phyloP scores from a whole-genome alignment of 2,329 filamentous ascomycete genomes.

The Xylariaceae sp. region DNA sequence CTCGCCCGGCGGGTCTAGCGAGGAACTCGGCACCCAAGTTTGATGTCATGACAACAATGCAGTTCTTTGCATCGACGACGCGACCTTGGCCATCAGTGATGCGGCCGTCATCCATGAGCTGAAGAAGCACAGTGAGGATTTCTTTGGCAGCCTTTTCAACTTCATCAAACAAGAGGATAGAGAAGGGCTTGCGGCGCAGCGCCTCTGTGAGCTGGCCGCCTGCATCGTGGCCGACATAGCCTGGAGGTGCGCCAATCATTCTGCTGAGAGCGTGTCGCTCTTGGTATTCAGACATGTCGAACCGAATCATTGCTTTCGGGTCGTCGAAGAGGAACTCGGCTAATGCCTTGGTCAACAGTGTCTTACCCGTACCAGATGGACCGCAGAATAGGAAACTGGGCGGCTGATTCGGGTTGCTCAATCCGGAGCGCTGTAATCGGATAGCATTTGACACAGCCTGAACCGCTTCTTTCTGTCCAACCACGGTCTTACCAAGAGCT shows the following conservation, averaged over 20 bases:
- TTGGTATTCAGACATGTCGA: conserved; percentile 99
- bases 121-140: conserved; percentile 91
- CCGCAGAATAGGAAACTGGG: conserved; percentile 99
- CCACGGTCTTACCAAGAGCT: conserved; percentile 75
- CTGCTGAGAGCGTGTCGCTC: conserved; percentile 91
- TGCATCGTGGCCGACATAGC: conserved; percentile 94
- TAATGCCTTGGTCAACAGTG: conserved; percentile 90
- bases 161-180: conserved; percentile 95
- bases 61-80: conserved; percentile 92
- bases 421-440: conserved; percentile 86
- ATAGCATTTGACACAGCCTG: conserved; percentile 93
- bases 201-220: conserved; percentile 95
- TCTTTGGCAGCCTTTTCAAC: conserved; percentile 99
- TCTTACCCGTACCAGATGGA: conserved; percentile 97
- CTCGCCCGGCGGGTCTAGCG: conserved; percentile 69
- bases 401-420: conserved; percentile 92
- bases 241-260: conserved; percentile 96
- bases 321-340: conserved; percentile 99
- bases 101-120: conserved; percentile 98
- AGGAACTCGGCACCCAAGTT: conserved; percentile 95
- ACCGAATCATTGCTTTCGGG: conserved; percentile 93
- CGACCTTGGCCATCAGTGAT: conserved; percentile 98
- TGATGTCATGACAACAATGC: conserved; percentile 98
- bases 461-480: conserved; percentile 93
- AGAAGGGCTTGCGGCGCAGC: conserved; percentile 91